Conservation (phyloP, 805 yeast species). For the Saturnispora hagleri region DNA sequence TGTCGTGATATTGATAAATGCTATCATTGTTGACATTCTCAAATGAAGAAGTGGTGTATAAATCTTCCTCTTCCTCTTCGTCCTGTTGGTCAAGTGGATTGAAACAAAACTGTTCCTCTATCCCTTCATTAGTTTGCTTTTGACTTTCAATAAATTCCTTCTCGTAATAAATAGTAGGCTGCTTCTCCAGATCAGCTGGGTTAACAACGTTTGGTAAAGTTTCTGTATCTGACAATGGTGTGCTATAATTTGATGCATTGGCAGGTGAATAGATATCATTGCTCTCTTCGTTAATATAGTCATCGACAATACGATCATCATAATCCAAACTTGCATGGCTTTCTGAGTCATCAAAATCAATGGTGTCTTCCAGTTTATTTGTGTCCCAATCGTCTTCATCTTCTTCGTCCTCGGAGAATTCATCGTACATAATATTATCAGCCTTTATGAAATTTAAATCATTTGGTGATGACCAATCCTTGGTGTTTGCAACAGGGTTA, state of each 20-base stretch:
- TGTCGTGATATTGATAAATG: not conserved
- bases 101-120: not conserved
- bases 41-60: slow-evolving; percentile 23
- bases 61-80: slow-evolving; percentile 18
- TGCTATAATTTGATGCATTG: not conserved
- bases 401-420: slow-evolving; percentile 27
- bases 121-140: not conserved
- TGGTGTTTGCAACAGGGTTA: slow-evolving; percentile 5
- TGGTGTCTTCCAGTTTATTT: slow-evolving; percentile 21
- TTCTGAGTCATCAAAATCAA: slow-evolving; percentile 22
- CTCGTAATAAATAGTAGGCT: slow-evolving; percentile 1
- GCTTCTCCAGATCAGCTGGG: slow-evolving; percentile 10
- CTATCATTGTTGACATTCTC: slow-evolving; percentile 11
- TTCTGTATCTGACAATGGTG: slow-evolving; percentile 7
- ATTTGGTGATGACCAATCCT: slow-evolving; percentile 25
- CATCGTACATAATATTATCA: slow-evolving; percentile 22
- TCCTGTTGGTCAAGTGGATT: not conserved
- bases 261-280: slow-evolving; percentile 14
- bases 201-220: slow-evolving; percentile 4
- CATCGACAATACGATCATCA: slow-evolving; percentile 9
- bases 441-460: slow-evolving; percentile 27
- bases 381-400: slow-evolving; percentile 23
- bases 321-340: slow-evolving; percentile 7
- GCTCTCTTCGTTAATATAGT: slow-evolving; percentile 4
- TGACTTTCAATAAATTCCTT: not conserved